Evolutionary conservation across 306 rosid species (phyloP).

Genomic region (Trifolium fragiferum): DNA sequence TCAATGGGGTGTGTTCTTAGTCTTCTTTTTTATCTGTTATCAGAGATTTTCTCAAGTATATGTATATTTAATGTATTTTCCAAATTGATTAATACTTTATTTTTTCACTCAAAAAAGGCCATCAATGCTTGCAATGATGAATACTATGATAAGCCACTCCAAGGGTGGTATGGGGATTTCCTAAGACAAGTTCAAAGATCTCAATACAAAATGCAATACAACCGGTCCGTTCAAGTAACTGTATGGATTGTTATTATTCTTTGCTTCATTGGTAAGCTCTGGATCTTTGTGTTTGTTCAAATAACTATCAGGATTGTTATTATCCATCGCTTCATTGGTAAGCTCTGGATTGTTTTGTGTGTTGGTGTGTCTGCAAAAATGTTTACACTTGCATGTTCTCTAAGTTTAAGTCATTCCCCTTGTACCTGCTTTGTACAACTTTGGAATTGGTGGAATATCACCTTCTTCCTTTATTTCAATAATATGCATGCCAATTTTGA

Average conservation of each 20-base stretch:
- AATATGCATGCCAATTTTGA: background rate
- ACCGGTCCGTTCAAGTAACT: conserved; percentile 66
- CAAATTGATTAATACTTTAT: conserved; percentile 18
- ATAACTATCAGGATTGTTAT: conserved; percentile 56
- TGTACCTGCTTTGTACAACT: background rate
- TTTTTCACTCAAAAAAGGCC: conserved; percentile 48
- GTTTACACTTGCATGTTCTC: conserved; percentile 27
- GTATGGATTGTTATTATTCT: conserved; percentile 69
- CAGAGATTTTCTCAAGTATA: conserved; percentile 3
- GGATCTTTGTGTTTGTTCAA: conserved; percentile 34
- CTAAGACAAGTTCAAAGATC: conserved; percentile 90
- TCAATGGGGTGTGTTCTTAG: conserved; percentile 64
- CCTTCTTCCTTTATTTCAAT: background rate
- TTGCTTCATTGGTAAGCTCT: conserved; percentile 77
- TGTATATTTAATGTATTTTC: background rate
- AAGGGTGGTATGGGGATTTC: conserved; percentile 91
- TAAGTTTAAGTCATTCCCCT: background rate
- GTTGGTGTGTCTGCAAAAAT: background rate
- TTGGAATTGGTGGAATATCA: conserved; percentile 4
- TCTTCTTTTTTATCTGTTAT: conserved; percentile 7
- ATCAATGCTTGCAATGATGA: conserved; percentile 59
- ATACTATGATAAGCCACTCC: conserved; percentile 73
- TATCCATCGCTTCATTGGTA: conserved; percentile 76
- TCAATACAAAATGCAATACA: conserved; percentile 86
- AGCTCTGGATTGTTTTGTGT: conserved; percentile 31